These are phyloP conservation scores for Sporothrix globosa DNA, from an alignment of 2,329 filamentous ascomycete genomes.

Conservation along the genomic window DNA sequence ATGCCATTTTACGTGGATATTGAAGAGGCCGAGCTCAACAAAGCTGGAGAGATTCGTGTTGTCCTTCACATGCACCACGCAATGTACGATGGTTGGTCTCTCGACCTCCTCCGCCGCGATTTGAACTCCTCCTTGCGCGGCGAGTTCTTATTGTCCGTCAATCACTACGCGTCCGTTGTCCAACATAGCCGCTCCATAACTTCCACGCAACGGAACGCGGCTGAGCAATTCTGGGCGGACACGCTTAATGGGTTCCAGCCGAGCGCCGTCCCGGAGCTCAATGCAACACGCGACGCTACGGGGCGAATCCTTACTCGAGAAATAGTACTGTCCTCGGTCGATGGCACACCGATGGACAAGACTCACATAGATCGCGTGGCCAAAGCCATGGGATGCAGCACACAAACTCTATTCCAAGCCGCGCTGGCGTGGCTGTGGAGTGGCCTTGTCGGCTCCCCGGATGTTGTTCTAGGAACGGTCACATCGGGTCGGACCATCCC, in stretches of 20 bases:
- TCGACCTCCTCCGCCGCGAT: conserved; percentile 73
- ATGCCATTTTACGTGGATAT: conserved; percentile 67
- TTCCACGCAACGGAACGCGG: conserved; percentile 43
- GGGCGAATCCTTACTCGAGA: conserved; percentile 38
- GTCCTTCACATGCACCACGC: conserved; percentile 75
- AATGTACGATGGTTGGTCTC: conserved; percentile 91
- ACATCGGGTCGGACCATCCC: conserved; percentile 81
- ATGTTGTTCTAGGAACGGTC: conserved; percentile 76
- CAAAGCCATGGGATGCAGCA: conserved; percentile 54
- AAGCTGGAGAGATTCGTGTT: conserved; percentile 39
- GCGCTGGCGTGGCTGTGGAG: conserved; percentile 68
- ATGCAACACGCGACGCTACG: conserved; percentile 40
- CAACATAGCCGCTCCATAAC: conserved; percentile 49
- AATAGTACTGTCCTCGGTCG: conserved; percentile 42
- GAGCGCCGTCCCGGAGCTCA: conserved; percentile 61
- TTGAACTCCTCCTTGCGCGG: conserved; percentile 56
- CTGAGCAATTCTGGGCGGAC: conserved; percentile 70
- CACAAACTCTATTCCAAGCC: conserved; percentile 76
- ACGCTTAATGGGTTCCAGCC: conserved; percentile 62
- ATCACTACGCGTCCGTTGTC: conserved; percentile 65
- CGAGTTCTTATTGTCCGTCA: conserved; percentile 40
- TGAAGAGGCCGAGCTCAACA: neutral
- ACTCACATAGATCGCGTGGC: conserved; percentile 45
- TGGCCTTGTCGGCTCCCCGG: conserved; percentile 63
- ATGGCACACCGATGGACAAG: conserved; percentile 41